Base-by-base conservation (phyloP, 169 alveolate genomes). In the Eimeria falciformis region DNA sequence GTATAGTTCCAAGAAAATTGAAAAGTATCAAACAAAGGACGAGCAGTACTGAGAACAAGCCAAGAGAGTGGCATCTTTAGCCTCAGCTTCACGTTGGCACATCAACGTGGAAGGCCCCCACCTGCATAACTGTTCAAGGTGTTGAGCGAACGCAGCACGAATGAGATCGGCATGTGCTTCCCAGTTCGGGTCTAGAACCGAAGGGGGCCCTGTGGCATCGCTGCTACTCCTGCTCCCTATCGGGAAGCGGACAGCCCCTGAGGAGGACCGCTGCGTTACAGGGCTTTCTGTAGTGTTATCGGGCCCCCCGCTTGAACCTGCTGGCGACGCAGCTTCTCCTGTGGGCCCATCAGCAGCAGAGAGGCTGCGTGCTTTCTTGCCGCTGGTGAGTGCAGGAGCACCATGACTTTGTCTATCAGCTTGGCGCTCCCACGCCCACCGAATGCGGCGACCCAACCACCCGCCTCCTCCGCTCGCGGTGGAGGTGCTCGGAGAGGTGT, bases 71-170 rank as follows among this genome's bases (percentile, higher is more conserved):
- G n/a, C n/a, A n/a, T n/a, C n/a, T n/a, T n/a, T n/a, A n/a, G n/a
- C n/a, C n/a, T n/a, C n/a, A n/a, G n/a, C n/a, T n/a, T n/a, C n/a
- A n/a, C n/a, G n/a, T n/a, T n/a, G n/a, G n/a, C n/a, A n/a, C n/a
- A n/a, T 27, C 6, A 68, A 18, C 7, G n/a, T 6, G 21, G 37
- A 9, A 12, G 77, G 62, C 18, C 37, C 79, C 14, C n/a, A 86
- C 92, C 92, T 68, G 86, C 92, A 86, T 6, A 86, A 86, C 45
- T 50, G 84, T 45, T 86, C 92, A 5, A 86, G 86, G 78, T 86
- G 82, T 50, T 71, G 84, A 4, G 92, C 47, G 43, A 86, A 86
- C 18, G 77, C 86, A 4, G 77, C 92, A 69, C 92, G 92, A 23
- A 86, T 75, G 25, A 68, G 40, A 56, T 86, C 92, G 43, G 73